Conservation (phyloP, 257 asterid genomes). For the Solanum bulbocastanum region DNA sequence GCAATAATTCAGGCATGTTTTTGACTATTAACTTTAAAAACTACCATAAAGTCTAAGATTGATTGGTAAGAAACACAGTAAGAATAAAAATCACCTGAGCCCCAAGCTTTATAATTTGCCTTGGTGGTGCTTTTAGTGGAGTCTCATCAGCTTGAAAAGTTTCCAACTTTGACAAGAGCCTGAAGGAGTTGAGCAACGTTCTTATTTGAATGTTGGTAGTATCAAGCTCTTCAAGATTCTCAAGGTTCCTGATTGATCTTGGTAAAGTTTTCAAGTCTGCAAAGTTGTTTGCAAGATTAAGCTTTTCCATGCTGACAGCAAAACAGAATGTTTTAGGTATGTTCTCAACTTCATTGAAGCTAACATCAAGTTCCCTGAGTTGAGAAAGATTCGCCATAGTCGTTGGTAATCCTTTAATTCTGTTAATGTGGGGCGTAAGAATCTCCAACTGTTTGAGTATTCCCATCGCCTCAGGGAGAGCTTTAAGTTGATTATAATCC, state of each 20-base stretch:
- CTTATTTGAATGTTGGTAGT: conserved; percentile 60
- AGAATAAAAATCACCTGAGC: conserved; percentile 37
- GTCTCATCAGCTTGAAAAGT: conserved; percentile 47
- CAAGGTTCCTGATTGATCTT: conserved; percentile 54
- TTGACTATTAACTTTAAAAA: not conserved
- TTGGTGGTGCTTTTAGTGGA: conserved; percentile 70
- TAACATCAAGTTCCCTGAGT: conserved; percentile 57
- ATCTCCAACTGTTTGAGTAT: conserved; percentile 48
- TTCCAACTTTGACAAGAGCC: conserved; percentile 36
- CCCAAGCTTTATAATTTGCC: conserved; percentile 34
- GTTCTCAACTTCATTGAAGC: conserved; percentile 68
- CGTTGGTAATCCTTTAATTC: conserved; percentile 44
- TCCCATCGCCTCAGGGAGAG: conserved; percentile 64
- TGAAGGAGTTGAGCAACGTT: conserved; percentile 59
- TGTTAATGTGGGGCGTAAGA: conserved; percentile 61
- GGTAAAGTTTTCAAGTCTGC: conserved; percentile 64
- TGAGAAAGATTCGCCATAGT: conserved; percentile 42
- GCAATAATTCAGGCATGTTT: not conserved
- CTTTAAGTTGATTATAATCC: conserved; percentile 62
- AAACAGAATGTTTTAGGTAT: conserved; percentile 54
- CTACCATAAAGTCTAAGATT: not conserved
- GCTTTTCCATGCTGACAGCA: conserved; percentile 28
- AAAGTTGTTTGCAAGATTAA: conserved; percentile 68
- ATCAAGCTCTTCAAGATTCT: no score
- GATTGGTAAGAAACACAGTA: not conserved